Evolutionary conservation across 768 basidiomycete species (phyloP).

Genomic region (Tricholomella constricta): DNA sequence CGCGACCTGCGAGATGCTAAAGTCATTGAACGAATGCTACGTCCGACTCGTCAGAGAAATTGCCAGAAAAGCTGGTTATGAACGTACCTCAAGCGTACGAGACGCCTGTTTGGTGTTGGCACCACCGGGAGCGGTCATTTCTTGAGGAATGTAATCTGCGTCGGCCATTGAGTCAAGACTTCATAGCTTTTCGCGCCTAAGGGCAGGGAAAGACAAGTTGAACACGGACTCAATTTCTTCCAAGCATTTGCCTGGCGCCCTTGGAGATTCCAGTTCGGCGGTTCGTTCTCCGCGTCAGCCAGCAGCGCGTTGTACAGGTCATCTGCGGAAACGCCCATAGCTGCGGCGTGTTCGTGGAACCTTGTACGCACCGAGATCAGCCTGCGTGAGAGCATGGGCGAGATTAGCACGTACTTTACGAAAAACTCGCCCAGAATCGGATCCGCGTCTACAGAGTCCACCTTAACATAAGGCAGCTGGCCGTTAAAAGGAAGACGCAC

Average conservation of each 20-base stretch:
- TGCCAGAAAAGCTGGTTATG: background rate
- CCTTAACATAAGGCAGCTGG: background rate
- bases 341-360: slow-evolving; percentile 49
- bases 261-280: slow-evolving; percentile 64
- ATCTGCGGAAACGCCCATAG: slow-evolving; percentile 47
- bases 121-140: slow-evolving; percentile 47
- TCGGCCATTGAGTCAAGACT: too few species aligned
- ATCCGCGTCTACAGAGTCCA: slow-evolving; percentile 49
- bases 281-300: slow-evolving; percentile 58
- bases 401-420: slow-evolving; percentile 47
- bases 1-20: slow-evolving; percentile 64
- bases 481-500: slow-evolving; percentile 36
- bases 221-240: slow-evolving; percentile 51
- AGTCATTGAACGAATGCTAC: slow-evolving; percentile 68
- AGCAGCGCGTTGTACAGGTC: slow-evolving; percentile 59
- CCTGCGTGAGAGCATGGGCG: background rate
- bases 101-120: slow-evolving; percentile 65
- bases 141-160: slow-evolving; percentile 35
- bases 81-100: slow-evolving; percentile 56
- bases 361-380: slow-evolving; percentile 30
- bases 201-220: background rate
- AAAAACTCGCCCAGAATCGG: slow-evolving; percentile 67
- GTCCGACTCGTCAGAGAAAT: too few species aligned
- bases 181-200: too few species aligned
- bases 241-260: slow-evolving; percentile 59